Conservation (phyloP, 441 rosid genomes). For the Pelargonium australe region DNA sequence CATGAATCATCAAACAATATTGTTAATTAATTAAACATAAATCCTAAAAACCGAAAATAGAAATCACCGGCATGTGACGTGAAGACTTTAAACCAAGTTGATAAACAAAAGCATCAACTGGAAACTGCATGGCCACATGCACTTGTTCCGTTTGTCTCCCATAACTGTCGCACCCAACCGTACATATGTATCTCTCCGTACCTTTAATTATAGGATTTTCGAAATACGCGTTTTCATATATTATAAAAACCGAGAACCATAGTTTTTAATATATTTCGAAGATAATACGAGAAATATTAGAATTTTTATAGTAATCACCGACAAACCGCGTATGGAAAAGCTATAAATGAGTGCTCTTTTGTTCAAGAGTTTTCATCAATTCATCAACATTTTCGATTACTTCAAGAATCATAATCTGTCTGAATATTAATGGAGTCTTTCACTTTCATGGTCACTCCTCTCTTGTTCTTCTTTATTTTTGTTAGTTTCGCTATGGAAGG, state of each 20-base stretch:
- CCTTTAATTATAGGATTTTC: background rate
- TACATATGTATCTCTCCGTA: conserved; percentile 6
- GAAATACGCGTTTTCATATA: background rate
- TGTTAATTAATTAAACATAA: too few species aligned
- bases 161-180: conserved; percentile 8
- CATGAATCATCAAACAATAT: too few species aligned
- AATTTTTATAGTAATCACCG: background rate
- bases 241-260: background rate
- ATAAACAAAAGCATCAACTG: background rate
- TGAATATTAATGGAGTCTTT: background rate
- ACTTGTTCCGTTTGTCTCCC: conserved; percentile 7
- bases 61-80: background rate
- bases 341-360: background rate
- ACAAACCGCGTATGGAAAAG: conserved; percentile 1
- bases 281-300: background rate
- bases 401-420: background rate
- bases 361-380: background rate
- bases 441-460: background rate
- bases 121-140: background rate
- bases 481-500: conserved; percentile 25
- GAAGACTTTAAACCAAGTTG: conserved; percentile 3
- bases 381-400: background rate
- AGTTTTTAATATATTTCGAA: background rate
- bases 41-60: background rate
- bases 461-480: conserved; percentile 12